phyloP scores from a whole-genome alignment of 345 rosid species.

The Arabis alpina region DNA sequence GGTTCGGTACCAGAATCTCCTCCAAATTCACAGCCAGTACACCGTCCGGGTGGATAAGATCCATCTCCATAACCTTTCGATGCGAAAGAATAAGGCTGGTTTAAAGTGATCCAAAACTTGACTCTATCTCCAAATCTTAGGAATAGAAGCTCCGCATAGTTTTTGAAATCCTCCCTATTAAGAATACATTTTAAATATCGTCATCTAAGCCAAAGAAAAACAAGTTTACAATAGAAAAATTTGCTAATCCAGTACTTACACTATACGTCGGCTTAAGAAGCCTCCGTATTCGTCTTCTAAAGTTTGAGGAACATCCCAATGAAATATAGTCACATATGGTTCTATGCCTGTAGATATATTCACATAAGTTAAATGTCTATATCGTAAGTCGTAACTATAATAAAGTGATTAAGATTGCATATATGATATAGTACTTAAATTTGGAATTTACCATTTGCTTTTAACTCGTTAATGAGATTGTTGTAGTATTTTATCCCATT shows the following conservation, averaged over 20 bases:
- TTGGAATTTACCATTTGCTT: neutral
- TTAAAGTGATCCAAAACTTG: slow-evolving; percentile 50
- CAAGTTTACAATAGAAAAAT: too few species aligned
- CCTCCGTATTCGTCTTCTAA: slow-evolving; percentile 36
- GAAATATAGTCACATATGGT: slow-evolving; percentile 49
- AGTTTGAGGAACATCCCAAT: slow-evolving; percentile 54
- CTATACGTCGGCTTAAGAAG: too few species aligned
- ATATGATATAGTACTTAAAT: too few species aligned
- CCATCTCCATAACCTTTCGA: slow-evolving; percentile 37
- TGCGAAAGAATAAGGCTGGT: slow-evolving; percentile 41
- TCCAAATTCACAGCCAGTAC: slow-evolving; percentile 29
- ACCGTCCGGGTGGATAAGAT: slow-evolving; percentile 38
- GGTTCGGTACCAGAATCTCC: slow-evolving; percentile 55
- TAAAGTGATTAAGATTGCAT: too few species aligned
- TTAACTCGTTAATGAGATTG: slow-evolving; percentile 7
- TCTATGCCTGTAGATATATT: slow-evolving; percentile 35
- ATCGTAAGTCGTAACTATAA: too few species aligned
- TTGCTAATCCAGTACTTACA: too few species aligned
- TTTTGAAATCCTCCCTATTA: slow-evolving; percentile 48
- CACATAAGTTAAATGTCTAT: too few species aligned
- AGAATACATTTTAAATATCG: too few species aligned
- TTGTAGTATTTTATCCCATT: slow-evolving; percentile 8
- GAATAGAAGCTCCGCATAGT: slow-evolving; percentile 57
- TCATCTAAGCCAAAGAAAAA: neutral
- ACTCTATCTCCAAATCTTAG: slow-evolving; percentile 50